A percentile compares a stretch with the other conserved stretches of the same genome.
Conservation (phyloP, 108 stramenopile species). For the Parietichytrium sp. region DNA sequence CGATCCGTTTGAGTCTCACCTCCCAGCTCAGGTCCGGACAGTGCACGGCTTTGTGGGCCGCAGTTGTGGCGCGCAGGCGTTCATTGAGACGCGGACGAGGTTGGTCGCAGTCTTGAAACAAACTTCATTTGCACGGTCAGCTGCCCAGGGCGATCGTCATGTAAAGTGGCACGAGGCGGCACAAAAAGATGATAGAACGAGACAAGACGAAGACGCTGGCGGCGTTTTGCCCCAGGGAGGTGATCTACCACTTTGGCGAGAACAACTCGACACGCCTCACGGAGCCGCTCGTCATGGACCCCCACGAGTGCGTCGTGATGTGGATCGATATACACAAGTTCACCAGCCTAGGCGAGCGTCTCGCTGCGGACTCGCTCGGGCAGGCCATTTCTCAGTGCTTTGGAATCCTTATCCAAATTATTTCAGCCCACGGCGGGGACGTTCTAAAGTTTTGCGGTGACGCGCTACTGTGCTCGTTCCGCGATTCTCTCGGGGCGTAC, state of each 20-base stretch:
- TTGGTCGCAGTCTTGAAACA: no score
- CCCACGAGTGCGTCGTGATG: constrained; percentile 29
- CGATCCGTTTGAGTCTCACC: no score
- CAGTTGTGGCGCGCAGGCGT: no score
- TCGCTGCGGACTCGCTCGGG: neutral
- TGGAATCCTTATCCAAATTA: neutral
- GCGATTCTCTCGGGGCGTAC: neutral
- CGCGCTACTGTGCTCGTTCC: constrained; percentile 14
- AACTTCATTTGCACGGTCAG: no score
- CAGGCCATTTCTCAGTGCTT: constrained; percentile 2
- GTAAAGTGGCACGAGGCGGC: no score
- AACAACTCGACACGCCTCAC: constrained; percentile 5
- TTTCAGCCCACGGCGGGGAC: neutral
- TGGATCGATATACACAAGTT: constrained; percentile 33
- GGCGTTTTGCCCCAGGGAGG: constrained; percentile 25
- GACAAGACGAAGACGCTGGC: neutral
- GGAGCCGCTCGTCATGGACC: constrained; percentile 29
- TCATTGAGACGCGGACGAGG: no score
- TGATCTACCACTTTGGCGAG: neutral
- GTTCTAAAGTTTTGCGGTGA: constrained; percentile 34
- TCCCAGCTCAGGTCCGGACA: no score
- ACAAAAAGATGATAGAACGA: no score
- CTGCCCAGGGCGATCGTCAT: no score
- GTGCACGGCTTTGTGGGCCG: no score
- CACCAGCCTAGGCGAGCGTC: neutral